phyloP scores from a whole-genome alignment of 768 basidiomycete genomes.

The Tylopilus sp. region DNA sequence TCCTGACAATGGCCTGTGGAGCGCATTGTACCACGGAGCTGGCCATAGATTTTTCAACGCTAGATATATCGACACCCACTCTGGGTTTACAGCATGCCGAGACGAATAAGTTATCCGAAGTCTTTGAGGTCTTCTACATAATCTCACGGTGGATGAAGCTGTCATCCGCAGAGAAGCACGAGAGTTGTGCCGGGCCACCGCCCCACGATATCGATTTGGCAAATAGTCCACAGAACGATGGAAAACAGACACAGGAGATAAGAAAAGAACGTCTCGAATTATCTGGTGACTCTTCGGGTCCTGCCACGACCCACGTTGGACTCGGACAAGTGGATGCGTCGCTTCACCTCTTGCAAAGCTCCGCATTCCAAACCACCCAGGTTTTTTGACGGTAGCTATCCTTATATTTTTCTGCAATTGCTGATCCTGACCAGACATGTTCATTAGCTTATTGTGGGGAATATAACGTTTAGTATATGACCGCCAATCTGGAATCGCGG shows the following conservation, averaged over 20 bases:
- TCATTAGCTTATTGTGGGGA: constrained; percentile 24
- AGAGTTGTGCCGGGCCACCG: not conserved
- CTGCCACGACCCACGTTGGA: not conserved
- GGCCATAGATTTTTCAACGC: constrained; percentile 3
- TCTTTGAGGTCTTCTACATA: not conserved
- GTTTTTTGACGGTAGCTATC: not conserved
- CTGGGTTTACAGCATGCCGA: constrained; percentile 5
- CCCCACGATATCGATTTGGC: constrained; percentile 10
- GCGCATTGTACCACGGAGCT: not conserved
- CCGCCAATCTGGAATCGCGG: constrained; percentile 14
- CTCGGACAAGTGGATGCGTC: not conserved
- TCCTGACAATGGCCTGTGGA: not conserved
- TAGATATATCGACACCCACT: not conserved
- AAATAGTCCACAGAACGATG: not conserved
- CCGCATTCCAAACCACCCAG: not conserved
- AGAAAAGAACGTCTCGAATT: constrained; percentile 4
- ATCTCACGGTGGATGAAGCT: constrained; percentile 12
- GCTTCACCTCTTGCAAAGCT: not conserved
- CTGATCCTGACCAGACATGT: constrained; percentile 17
- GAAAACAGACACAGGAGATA: constrained; percentile 7
- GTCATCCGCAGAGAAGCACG: constrained; percentile 4
- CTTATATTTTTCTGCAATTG: not conserved
- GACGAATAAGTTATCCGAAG: constrained; percentile 10
- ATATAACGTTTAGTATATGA: constrained; percentile 18
- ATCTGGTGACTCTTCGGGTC: constrained; percentile 2